Base-by-base conservation (phyloP, 352 stramenopile genomes). In the Phytophthora constricta region DNA sequence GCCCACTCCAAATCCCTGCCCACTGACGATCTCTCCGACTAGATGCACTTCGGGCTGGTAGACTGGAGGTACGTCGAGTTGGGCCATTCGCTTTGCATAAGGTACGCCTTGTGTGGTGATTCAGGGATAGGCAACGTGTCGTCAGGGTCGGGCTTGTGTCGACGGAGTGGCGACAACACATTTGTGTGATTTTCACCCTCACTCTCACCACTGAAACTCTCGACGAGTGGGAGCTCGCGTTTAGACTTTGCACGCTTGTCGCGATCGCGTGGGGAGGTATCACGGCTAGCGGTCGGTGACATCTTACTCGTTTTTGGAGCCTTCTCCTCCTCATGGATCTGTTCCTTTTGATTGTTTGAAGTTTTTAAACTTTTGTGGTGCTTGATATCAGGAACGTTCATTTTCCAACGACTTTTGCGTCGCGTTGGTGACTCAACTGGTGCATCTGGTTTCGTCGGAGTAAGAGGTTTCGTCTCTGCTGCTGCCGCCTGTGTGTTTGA, bases 21-120 rank as follows among this genome's bases (percentile, higher is more conserved):
- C 84, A 28, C 70, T 77, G 5, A 80, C 65, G 53, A 93, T 90
- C 51, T 92, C 86, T 11, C 83, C 82, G 26, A 91, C 77, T 25
- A 91, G 70, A 52, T 93, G 83, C 14, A 93, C 76, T 74, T 93
- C 82, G 16, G 80, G 79, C 42, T 92, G 84, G 10, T 80, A 65
- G 4, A 68, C 58, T 16, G 80, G 80, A 23, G 74, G 64, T 4
- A 86, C 60, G 31, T 77, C 63, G 7, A 80, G 42, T 34, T 77
- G 63, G 5, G 54, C 11, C 13, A 62, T 46, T 41, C 67, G 54
- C 28, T 76, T 63, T 64, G 58, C 19, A 54, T 16, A 17, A 41
- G 58, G 26, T 54, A 64, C 11, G 33, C 34, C 26, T 65, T 58
- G 37, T 70, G 62, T n/a, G 51, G 65, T 28, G 39, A 53, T 27